Base-by-base conservation (phyloP, 73 alveolate genomes). In the Tetrahymena thermophila region DNA sequence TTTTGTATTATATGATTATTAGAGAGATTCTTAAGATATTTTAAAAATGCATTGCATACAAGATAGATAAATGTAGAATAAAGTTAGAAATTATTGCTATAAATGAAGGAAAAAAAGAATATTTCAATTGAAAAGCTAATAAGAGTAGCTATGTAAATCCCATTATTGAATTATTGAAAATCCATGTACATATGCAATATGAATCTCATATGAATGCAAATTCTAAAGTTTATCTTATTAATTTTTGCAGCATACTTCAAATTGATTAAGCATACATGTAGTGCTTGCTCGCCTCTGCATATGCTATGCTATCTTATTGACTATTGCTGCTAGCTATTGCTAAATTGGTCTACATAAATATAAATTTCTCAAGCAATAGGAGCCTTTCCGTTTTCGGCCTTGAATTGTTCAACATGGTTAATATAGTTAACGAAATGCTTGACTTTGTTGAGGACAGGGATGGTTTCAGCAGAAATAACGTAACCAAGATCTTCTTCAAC, bases 381-480 rank as follows among this genome's bases (percentile, higher is more conserved):
- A 35, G 94, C 94, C 40, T 25, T 42, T 37, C 85, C 84, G 85
- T 85, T 85, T 34, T 98, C 99, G 25, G 40, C 94, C 93, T 98
- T 98, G 96, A 96, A 98, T 44, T 96, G 93, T 84, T 98, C 99
- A 35, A 98, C 95, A 23, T 97, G 97, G 34, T 94, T 85, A 56
- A 98, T 97, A 94, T 96, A 98, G 96, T 98, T 98, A 42, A 98
- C 98, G 94, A 97, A 98, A 85, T 98, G 99, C 95, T 96, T 97
- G 34, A 98, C 97, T 96, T 97, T 98, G 93, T 94, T 96, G 98
- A 98, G 97, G 84, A 96, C 97, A 42, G 95, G 96, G 38, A 98
- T 96, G 94, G 98, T 98, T 85, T 98, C 99, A 93, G 99, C 99
- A 85, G 98, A 98, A 57, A 98, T 96, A 23, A 98, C 98, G 93